Conservation (phyloP, 257 asterid species). For the Solanum chilense region DNA sequence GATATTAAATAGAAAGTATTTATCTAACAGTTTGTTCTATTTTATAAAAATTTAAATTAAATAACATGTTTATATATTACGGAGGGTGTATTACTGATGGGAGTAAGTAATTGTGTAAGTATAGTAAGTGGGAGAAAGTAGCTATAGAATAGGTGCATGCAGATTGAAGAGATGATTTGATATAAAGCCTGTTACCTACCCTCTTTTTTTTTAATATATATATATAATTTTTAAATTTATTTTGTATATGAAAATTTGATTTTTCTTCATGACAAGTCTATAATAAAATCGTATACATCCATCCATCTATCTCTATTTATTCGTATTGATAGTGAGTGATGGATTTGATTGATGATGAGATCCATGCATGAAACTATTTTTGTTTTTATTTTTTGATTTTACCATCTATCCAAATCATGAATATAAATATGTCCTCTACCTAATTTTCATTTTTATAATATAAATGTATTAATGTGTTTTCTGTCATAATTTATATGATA, state of each 20-base stretch:
- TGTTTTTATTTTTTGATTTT: too few relatives aligned
- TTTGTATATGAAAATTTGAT: constrained; percentile 33
- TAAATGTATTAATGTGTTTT: too few relatives aligned
- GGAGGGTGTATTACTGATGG: background rate
- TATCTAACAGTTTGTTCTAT: fast-evolving
- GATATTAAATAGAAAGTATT: too few relatives aligned
- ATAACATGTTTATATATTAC: background rate
- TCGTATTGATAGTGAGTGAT: constrained; percentile 19
- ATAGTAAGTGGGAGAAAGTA: background rate
- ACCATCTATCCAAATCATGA: background rate
- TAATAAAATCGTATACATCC: constrained; percentile 9
- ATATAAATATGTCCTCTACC: background rate
- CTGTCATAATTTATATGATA: too few relatives aligned
- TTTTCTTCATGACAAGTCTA: constrained; percentile 28
- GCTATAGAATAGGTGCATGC: constrained; percentile 2
- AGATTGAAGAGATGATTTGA: constrained; percentile 49
- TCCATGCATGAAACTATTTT: constrained; percentile 34
- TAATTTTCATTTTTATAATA: background rate
- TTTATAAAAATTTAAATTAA: background rate
- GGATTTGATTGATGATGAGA: constrained; percentile 27
- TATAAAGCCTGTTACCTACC: constrained; percentile 32
- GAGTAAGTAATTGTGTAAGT: background rate
- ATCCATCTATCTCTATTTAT: background rate
- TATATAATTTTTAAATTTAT: too few relatives aligned
- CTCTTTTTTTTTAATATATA: background rate